Evolutionary conservation across 2,329 filamentous ascomycete genomes (phyloP).

Genomic region (Alternaria dauci): DNA sequence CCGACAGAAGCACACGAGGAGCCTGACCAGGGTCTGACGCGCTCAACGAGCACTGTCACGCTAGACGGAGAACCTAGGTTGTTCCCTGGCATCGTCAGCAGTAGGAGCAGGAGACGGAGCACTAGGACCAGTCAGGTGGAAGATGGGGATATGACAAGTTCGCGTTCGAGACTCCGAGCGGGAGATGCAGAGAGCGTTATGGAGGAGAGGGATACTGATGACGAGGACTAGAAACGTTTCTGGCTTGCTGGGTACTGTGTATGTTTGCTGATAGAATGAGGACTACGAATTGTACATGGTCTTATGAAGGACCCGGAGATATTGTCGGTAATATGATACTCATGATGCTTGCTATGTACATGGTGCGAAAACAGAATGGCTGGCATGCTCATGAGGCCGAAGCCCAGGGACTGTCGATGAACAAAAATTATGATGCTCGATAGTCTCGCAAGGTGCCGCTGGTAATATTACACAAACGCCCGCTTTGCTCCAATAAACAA

Average conservation of each 20-base stretch:
- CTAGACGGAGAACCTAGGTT: slow-evolving; percentile 70
- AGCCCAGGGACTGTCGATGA: not conserved
- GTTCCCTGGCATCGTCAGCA: slow-evolving; percentile 73
- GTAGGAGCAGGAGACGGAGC: slow-evolving; percentile 51
- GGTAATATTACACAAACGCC: slow-evolving; percentile 5
- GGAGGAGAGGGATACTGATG: slow-evolving; percentile 21
- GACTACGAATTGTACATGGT: not conserved
- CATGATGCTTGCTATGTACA: not conserved
- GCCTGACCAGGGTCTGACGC: slow-evolving; percentile 25
- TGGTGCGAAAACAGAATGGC: not conserved
- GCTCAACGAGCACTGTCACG: slow-evolving; percentile 37
- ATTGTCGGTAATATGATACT: not conserved
- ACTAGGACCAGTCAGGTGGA: slow-evolving; percentile 31
- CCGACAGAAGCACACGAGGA: slow-evolving; percentile 34
- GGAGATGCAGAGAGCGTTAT: slow-evolving; percentile 15
- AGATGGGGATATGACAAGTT: slow-evolving; percentile 25
- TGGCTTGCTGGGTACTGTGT: not conserved
- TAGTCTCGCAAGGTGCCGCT: not conserved
- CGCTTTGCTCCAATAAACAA: not conserved
- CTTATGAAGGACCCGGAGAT: not conserved
- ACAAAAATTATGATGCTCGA: not conserved
- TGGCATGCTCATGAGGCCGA: not conserved
- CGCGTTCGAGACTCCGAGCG: slow-evolving; percentile 15
- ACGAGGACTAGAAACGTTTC: slow-evolving; percentile 13
- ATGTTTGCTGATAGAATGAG: not conserved